Conservation (phyloP, 192 early-diverging fungal species). For the Backusella macrospora region DNA sequence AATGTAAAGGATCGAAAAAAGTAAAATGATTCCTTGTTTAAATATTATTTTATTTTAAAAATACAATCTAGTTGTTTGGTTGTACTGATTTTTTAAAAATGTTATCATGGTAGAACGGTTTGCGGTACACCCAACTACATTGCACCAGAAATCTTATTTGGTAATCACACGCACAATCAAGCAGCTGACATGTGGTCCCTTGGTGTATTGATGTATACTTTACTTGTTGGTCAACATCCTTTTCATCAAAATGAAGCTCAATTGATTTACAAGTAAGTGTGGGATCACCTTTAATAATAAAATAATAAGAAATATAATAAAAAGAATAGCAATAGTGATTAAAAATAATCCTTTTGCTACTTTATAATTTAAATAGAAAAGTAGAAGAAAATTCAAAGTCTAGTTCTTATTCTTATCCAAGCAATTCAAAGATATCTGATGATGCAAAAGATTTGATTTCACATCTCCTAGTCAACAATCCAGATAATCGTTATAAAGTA, state of each 20-base stretch:
- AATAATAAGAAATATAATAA: not conserved
- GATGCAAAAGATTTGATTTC: slow-evolving; percentile 71
- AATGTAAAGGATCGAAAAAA: slow-evolving; percentile 86
- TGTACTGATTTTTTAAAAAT: not conserved
- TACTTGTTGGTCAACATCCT: slow-evolving; percentile 87
- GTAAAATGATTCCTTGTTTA: slow-evolving; percentile 46
- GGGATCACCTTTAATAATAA: not conserved
- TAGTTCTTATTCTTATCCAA: slow-evolving; percentile 64
- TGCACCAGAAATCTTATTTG: slow-evolving; percentile 93
- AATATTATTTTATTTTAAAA: no score
- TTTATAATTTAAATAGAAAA: no score
- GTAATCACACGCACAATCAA: slow-evolving; percentile 81
- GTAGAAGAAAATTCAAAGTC: slow-evolving; percentile 66
- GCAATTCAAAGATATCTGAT: slow-evolving; percentile 44
- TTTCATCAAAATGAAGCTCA: slow-evolving; percentile 83
- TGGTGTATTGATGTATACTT: slow-evolving; percentile 89
- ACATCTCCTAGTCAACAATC: slow-evolving; percentile 67
- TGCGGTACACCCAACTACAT: slow-evolving; percentile 98
- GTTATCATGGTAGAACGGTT: slow-evolving; percentile 65
- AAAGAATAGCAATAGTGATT: no score
- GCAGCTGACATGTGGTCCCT: slow-evolving; percentile 96
- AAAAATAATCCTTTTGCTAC: no score
- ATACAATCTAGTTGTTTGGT: no score
- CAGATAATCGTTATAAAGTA: slow-evolving; percentile 42
- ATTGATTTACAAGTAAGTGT: slow-evolving; percentile 72